Evolutionary conservation across 768 basidiomycete genomes (phyloP), one percentile per base, ranked within the genome.

Genomic region (Tubosaeta sp.): DNA sequence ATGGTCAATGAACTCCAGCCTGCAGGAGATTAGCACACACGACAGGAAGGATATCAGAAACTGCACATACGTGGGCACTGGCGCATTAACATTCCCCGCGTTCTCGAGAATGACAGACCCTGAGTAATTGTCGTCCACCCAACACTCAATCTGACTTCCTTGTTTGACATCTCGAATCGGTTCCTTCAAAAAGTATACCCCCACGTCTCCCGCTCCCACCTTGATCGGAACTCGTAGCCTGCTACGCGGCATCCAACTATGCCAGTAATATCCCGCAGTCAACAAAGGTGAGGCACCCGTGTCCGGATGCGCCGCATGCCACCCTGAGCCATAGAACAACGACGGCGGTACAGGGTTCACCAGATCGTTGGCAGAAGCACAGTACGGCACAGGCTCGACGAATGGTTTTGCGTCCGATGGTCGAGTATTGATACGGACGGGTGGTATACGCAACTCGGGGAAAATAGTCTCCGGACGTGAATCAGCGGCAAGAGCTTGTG

Each of bases 301-400:
- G 2, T 78, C 67, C 0, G 88, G 91, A 67, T 94, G 91, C 62
- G 79, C 81, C 1, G 81, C 81, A 54, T 79, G 76, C 95, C 95
- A 99, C 6, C 97, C 97, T 0, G 87, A 86, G 29, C 94, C 97
- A 55, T 87, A 89, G 74, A 98, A 98, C 59, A 97, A 72, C 29
- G 90, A 91, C 0, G 86, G 83, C n/a, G 95, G 95, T 0, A 98
- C 78, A 1, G 97, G 97, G 72, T 98, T 97, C 70, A 99, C 91
- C 47, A 98, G 77, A 67, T 99, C 95, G 70, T 97, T 95, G n/a
- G 97, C 97, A 19, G 86, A 87, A 0, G 91, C 93, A 69, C 97
- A 98, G 73, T 79, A 93, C 7, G 95, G 97, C 35, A 83, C 78
- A 46, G 95, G 82, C 69, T 98, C 97, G 66, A 89, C 82, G 68